Percentiles rank a stretch among this genome's conserved stretches.
These are phyloP conservation scores for Globisporangium nunn DNA, from an alignment of 352 stramenopile genomes.

Conservation along the genomic window DNA sequence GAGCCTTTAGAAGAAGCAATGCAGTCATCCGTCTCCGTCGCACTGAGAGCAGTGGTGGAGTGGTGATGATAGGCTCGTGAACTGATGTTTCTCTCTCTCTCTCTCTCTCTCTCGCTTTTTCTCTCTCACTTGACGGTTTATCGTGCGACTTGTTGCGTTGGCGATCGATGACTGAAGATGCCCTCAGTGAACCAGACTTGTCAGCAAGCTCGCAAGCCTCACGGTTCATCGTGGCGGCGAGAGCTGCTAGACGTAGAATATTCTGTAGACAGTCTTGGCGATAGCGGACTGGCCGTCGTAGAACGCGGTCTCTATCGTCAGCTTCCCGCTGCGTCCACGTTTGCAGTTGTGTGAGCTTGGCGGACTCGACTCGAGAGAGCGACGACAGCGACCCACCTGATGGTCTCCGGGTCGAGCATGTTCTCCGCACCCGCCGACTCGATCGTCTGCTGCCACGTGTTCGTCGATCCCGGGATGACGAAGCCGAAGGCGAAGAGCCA, in stretches of 20 bases:
- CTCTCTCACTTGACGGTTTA: not conserved
- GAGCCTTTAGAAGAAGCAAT: not conserved
- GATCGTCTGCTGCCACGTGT: conserved; percentile 95
- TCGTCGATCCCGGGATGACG: conserved; percentile 93
- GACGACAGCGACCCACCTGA: conserved; percentile 40
- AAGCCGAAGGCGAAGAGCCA: conserved; percentile 95
- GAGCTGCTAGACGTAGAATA: conserved; percentile 84
- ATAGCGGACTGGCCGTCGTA: conserved; percentile 88
- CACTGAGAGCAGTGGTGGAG: not conserved
- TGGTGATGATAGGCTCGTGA: not conserved
- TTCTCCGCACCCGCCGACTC: conserved; percentile 81
- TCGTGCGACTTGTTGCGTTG: not conserved
- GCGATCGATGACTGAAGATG: not conserved
- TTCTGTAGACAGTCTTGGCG: conserved; percentile 89
- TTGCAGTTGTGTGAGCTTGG: not conserved
- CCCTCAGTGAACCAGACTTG: not conserved
- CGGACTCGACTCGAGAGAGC: not conserved
- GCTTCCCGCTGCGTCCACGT: conserved; percentile 56
- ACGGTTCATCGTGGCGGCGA: not conserved
- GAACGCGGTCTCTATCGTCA: conserved; percentile 95
- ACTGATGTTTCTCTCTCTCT: not conserved
- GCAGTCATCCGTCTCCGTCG: not conserved
- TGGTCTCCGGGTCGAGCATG: conserved; percentile 82
- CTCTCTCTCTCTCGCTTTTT: not conserved
- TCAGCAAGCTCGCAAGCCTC: not conserved